Conservation (phyloP, 2,329 filamentous ascomycete genomes). For the Didymella arachidicola region DNA sequence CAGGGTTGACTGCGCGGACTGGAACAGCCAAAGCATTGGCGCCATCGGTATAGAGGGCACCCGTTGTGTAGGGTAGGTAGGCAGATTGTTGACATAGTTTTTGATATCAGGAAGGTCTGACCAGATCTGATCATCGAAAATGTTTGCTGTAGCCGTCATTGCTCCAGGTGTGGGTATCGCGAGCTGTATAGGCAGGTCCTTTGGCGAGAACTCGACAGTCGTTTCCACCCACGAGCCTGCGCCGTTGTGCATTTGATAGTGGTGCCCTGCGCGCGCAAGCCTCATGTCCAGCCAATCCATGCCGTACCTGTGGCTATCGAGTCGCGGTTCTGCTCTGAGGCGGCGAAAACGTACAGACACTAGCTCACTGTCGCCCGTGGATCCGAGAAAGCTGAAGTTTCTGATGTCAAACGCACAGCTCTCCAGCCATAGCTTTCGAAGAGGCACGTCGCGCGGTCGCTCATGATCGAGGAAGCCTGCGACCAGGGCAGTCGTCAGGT, state of each 20-base stretch:
- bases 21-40: conserved; percentile 31
- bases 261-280: conserved; percentile 43
- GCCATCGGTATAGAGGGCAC: conserved; percentile 17
- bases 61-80: conserved; percentile 9
- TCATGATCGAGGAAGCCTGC: conserved; percentile 50
- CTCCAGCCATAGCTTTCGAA: conserved; percentile 57
- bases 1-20: conserved; percentile 35
- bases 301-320: conserved; percentile 17
- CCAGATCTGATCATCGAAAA: conserved; percentile 41
- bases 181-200: conserved; percentile 11
- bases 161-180: conserved; percentile 18
- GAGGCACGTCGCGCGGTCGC: conserved; percentile 36
- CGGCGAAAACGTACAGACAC: conserved; percentile 55
- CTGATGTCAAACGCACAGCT: conserved; percentile 49
- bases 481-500: conserved; percentile 51
- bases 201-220: conserved; percentile 34
- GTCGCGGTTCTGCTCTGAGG: conserved; percentile 41
- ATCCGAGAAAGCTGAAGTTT: conserved; percentile 23
- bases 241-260: conserved; percentile 40
- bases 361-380: conserved; percentile 43
- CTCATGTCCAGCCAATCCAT: conserved; percentile 37
- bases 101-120: conserved; percentile 34
- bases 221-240: conserved; percentile 43
- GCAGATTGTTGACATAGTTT: conserved; percentile 30
- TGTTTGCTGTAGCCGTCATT: conserved; percentile 28